phyloP scores from a whole-genome alignment of 2,329 filamentous ascomycete genomes.

The Hymenoscyphus albidus region DNA sequence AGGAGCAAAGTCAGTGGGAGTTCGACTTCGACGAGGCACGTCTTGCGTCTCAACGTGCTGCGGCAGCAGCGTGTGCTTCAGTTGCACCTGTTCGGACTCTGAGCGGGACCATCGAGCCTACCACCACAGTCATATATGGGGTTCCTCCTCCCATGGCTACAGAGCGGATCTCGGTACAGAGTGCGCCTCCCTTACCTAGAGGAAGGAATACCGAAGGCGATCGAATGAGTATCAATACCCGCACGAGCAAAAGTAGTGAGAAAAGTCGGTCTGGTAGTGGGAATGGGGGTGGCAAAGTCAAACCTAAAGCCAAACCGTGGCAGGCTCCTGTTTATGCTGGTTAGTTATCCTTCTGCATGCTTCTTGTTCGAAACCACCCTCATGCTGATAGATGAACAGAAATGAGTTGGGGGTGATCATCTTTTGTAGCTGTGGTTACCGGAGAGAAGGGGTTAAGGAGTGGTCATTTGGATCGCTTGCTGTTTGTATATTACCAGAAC shows the following conservation, averaged over 20 bases:
- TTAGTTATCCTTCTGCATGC: conserved; percentile 15
- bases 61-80: conserved; percentile 32
- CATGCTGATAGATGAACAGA: conserved; percentile 6
- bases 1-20: conserved; percentile 22
- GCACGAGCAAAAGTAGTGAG: conserved; percentile 32
- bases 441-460: background rate
- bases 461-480: background rate
- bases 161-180: conserved; percentile 20
- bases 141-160: background rate
- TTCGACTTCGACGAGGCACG: conserved; percentile 31
- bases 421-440: background rate
- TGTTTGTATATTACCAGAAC: background rate
- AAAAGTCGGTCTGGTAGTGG: conserved; percentile 31
- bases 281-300: conserved; percentile 22
- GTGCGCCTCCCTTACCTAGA: background rate
- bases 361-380: background rate
- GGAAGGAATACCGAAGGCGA: conserved; percentile 14
- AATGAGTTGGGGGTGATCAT: conserved; percentile 11
- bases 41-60: conserved; percentile 30
- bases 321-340: conserved; percentile 41
- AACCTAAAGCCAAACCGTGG: conserved; percentile 40
- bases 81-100: conserved; percentile 13
- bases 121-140: conserved; percentile 23
- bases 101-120: conserved; percentile 20
- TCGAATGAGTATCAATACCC: conserved; percentile 25